A percentile compares a stretch with the other conserved stretches of the same genome.
These are phyloP conservation scores for Hortiboletus campestris DNA, from an alignment of 768 basidiomycete genomes.

Conservation along the genomic window DNA sequence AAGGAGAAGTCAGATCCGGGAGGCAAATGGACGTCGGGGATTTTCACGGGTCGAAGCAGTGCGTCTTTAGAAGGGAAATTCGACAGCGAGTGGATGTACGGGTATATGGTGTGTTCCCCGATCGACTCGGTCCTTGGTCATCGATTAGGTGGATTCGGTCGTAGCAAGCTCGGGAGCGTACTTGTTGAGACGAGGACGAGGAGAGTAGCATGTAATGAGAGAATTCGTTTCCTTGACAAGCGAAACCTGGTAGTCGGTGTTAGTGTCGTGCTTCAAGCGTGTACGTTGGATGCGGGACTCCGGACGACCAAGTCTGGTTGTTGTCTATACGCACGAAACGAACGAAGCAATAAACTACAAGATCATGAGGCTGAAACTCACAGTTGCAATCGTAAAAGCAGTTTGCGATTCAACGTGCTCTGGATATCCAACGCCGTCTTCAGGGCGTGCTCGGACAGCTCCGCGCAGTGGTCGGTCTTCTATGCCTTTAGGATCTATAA, in stretches of 20 bases:
- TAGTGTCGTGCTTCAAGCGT: background rate
- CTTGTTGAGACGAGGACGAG: slow-evolving; percentile 88
- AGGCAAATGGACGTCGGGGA: slow-evolving; percentile 84
- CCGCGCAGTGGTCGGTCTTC: slow-evolving; percentile 74
- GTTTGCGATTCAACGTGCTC: slow-evolving; percentile 68
- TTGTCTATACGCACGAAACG: slow-evolving; percentile 49
- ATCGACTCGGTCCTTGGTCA: slow-evolving; percentile 54
- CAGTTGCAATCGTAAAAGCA: slow-evolving; percentile 82
- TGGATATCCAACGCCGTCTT: slow-evolving; percentile 71
- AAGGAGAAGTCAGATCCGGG: slow-evolving; percentile 64
- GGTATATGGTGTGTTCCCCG: slow-evolving; percentile 74
- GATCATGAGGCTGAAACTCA: slow-evolving; percentile 40
- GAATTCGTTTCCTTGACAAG: slow-evolving; percentile 94
- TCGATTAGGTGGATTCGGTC: background rate
- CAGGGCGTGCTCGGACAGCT: slow-evolving; percentile 73
- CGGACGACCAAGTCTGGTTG: slow-evolving; percentile 79
- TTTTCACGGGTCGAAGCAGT: slow-evolving; percentile 65
- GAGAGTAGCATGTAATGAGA: slow-evolving; percentile 93
- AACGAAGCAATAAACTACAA: background rate
- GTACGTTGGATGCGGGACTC: background rate
- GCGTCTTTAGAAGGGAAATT: slow-evolving; percentile 61
- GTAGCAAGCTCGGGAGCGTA: slow-evolving; percentile 37
- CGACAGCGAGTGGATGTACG: slow-evolving; percentile 91
- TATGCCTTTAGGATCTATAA: slow-evolving; percentile 79
- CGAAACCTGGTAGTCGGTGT: slow-evolving; percentile 57